Evolutionary conservation across 768 basidiomycete genomes (phyloP).

Genomic region (Boletellus ananiceps): DNA sequence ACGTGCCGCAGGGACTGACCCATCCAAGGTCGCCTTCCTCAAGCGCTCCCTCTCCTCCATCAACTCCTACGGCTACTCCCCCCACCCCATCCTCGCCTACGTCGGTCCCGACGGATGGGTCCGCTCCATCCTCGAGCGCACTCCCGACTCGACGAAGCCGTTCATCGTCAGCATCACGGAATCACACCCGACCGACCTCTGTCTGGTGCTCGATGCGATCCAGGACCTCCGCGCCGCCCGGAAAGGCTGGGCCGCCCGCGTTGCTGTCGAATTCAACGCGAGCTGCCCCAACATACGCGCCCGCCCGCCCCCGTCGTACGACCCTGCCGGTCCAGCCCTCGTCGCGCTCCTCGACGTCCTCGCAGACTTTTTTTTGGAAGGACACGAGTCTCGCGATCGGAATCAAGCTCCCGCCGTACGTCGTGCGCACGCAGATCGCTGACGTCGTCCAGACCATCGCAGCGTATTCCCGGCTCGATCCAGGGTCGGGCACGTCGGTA

Average conservation of each 20-base stretch:
- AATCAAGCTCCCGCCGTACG: conserved; percentile 76
- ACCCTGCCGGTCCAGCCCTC: conserved; percentile 39
- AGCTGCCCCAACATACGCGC: conserved; percentile 76
- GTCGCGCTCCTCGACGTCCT: conserved; percentile 52
- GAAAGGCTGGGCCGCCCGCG: conserved; percentile 33
- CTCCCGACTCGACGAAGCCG: conserved; percentile 45
- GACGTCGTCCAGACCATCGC: conserved; percentile 47
- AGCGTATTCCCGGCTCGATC: conserved; percentile 30
- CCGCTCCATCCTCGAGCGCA: conserved; percentile 36
- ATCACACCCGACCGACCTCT: conserved; percentile 47
- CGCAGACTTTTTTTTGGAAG: conserved; percentile 39
- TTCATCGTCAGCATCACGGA: conserved; percentile 80
- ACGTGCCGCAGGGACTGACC: conserved; percentile 1
- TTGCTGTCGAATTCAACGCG: conserved; percentile 80
- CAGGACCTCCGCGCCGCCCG: conserved; percentile 48
- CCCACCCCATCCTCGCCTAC: conserved; percentile 64
- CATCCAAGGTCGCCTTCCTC: conserved; percentile 59
- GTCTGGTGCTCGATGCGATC: conserved; percentile 53
- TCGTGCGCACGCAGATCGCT: conserved; percentile 55
- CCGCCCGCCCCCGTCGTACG: conserved; percentile 64
- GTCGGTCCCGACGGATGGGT: conserved; percentile 49
- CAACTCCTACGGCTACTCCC: conserved; percentile 88
- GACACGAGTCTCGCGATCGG: conserved; percentile 64
- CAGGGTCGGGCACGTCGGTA: conserved; percentile 10
- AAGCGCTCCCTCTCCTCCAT: conserved; percentile 51